Evolutionary conservation across 768 basidiomycete genomes (phyloP).

Genomic region (Brasilioporus rufonigricans): DNA sequence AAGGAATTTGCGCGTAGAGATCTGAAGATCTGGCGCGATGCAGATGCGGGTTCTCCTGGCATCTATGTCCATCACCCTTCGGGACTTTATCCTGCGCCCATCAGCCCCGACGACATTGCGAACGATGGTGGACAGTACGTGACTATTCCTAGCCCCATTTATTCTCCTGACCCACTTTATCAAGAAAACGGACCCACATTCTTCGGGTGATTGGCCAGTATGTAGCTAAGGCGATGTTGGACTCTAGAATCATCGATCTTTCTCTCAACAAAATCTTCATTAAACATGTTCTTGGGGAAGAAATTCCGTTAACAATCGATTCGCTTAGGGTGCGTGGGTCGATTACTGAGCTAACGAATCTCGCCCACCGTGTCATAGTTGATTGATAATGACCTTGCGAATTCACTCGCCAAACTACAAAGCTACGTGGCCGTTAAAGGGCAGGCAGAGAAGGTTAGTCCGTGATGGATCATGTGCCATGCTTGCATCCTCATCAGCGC

Average conservation of each 20-base stretch:
- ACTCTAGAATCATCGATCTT: slow-evolving; percentile 96
- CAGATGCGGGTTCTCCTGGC: slow-evolving; percentile 59
- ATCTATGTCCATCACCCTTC: slow-evolving; percentile 79
- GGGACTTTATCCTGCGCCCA: slow-evolving; percentile 88
- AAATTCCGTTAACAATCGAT: slow-evolving; percentile 80
- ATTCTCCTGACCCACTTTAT: slow-evolving; percentile 1
- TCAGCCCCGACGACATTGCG: slow-evolving; percentile 62
- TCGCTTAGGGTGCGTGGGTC: slow-evolving; percentile 64
- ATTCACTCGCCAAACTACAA: slow-evolving; percentile 79
- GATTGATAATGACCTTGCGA: slow-evolving; percentile 82
- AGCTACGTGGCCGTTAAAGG: slow-evolving; percentile 52
- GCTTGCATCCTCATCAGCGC: background rate
- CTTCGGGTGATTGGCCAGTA: slow-evolving; percentile 93
- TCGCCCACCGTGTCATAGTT: slow-evolving; percentile 43
- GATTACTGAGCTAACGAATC: background rate
- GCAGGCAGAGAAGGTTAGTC: slow-evolving; percentile 54
- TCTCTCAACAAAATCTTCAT: slow-evolving; percentile 95
- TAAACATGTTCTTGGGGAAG: slow-evolving; percentile 83
- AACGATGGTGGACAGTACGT: slow-evolving; percentile 77
- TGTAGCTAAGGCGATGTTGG: slow-evolving; percentile 94
- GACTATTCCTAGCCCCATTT: background rate
- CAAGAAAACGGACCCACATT: slow-evolving; percentile 80
- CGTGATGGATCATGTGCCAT: background rate
- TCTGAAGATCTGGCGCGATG: slow-evolving; percentile 90
- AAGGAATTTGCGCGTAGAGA: slow-evolving; percentile 90